These are phyloP conservation scores for Aspergillus costaricaensis DNA, from an alignment of 2,329 filamentous ascomycete species.

Conservation along the genomic window DNA sequence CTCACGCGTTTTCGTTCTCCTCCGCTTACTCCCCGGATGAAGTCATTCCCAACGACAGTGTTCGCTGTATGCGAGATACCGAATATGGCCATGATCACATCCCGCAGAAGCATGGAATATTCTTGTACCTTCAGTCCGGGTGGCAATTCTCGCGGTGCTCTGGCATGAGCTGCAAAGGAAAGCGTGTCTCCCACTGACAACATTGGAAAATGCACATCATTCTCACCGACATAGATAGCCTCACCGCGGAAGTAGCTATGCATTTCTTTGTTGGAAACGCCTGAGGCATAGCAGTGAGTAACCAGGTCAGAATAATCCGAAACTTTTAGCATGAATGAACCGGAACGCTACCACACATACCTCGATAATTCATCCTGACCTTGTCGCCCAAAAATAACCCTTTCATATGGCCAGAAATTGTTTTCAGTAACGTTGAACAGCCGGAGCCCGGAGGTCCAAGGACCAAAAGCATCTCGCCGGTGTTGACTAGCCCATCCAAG, in stretches of 20 bases:
- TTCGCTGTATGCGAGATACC: conserved; percentile 12
- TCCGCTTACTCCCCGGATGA: conserved; percentile 7
- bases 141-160: conserved; percentile 6
- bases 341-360: not conserved
- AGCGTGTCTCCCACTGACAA: conserved; percentile 12
- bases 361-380: conserved; percentile 76
- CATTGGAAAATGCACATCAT: conserved; percentile 10
- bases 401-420: conserved; percentile 75
- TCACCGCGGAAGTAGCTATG: conserved; percentile 57
- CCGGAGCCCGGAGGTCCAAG: conserved; percentile 44
- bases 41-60: conserved; percentile 12
- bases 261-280: conserved; percentile 2
- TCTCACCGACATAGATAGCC: conserved; percentile 67
- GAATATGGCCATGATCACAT: conserved; percentile 17
- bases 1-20: conserved; percentile 13
- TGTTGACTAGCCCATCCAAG: conserved; percentile 59
- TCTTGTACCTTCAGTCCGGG: not conserved
- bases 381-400: conserved; percentile 69
- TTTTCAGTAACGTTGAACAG: conserved; percentile 79
- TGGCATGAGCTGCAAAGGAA: conserved; percentile 15
- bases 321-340: too few species aligned
- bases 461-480: conserved; percentile 53
- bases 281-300: not conserved
- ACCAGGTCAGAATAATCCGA: not conserved
- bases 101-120: conserved; percentile 11